Conservation (phyloP, 2,329 filamentous ascomycete genomes). For the Chrysoporthe cubensis region DNA sequence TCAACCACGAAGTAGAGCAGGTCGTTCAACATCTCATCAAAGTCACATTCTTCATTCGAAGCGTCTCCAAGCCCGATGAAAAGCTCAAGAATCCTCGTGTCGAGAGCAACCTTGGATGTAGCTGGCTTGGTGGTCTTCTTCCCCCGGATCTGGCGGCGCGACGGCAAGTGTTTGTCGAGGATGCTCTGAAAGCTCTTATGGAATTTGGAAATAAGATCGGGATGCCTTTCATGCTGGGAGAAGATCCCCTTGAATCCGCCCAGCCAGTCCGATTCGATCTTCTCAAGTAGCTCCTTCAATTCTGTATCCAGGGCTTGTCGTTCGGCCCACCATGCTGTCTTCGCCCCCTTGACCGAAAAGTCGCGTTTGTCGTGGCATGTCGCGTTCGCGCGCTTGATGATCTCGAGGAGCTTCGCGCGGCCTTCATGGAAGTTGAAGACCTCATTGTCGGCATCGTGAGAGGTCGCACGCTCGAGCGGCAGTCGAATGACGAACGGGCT, state of each 20-base stretch:
- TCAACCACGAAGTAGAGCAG: constrained; percentile 96
- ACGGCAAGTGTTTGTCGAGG: constrained; percentile 84
- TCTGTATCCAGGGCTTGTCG: constrained; percentile 79
- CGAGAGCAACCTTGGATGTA: constrained; percentile 52
- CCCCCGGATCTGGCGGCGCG: constrained; percentile 65
- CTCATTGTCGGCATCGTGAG: constrained; percentile 76
- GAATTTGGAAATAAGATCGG: constrained; percentile 73
- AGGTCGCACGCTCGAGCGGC: constrained; percentile 80
- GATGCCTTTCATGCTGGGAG: constrained; percentile 68
- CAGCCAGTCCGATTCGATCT: constrained; percentile 91
- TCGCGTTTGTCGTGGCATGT: constrained; percentile 77
- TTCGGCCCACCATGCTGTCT: constrained; percentile 87
- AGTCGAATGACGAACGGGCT: constrained; percentile 85
- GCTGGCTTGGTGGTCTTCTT: constrained; percentile 52
- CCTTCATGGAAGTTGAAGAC: constrained; percentile 84
- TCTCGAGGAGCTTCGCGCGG: constrained; percentile 77
- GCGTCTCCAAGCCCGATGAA: constrained; percentile 85
- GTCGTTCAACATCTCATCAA: constrained; percentile 90
- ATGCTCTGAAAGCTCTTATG: constrained; percentile 77
- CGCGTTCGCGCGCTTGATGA: constrained; percentile 80
- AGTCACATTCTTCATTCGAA: constrained; percentile 67
- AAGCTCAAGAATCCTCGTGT: constrained; percentile 74
- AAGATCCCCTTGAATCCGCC: constrained; percentile 96
- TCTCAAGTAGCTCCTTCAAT: constrained; percentile 76
- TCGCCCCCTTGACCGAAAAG: constrained; percentile 73